These are phyloP conservation scores for Penicillium simplicissimum DNA, from an alignment of 495 filamentous ascomycete genomes.

Conservation along the genomic window DNA sequence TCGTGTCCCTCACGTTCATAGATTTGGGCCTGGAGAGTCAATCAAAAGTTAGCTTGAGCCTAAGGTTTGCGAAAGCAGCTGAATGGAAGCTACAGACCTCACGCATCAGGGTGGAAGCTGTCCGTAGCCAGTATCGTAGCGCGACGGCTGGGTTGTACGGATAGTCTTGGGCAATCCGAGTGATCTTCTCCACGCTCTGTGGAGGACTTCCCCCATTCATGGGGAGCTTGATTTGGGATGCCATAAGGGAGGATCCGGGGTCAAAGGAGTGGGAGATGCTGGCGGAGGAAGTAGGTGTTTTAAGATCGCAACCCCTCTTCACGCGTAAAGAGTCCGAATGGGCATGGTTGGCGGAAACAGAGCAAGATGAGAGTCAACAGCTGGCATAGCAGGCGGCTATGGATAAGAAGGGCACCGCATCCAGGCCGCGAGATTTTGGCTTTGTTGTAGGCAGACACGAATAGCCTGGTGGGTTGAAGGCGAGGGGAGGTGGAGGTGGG, in stretches of 20 bases:
- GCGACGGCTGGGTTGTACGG: slow-evolving; percentile 74
- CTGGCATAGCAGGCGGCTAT: slow-evolving; percentile 18
- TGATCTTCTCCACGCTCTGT: slow-evolving; percentile 72
- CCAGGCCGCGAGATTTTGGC: slow-evolving; percentile 17
- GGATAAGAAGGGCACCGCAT: slow-evolving; percentile 25
- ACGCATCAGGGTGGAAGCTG: slow-evolving; percentile 72
- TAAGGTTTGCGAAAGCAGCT: neutral
- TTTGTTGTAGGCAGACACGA: slow-evolving; percentile 1
- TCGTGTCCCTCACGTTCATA: slow-evolving; percentile 85
- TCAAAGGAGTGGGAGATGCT: neutral
- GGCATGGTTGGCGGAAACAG: slow-evolving; percentile 18
- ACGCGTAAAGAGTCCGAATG: slow-evolving; percentile 13
- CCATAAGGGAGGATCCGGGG: slow-evolving; percentile 23
- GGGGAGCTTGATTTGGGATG: slow-evolving; percentile 25
- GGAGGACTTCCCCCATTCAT: slow-evolving; percentile 42
- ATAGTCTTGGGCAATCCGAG: slow-evolving; percentile 68
- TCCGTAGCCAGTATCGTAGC: slow-evolving; percentile 78
- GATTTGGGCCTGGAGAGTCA: slow-evolving; percentile 60
- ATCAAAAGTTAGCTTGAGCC: slow-evolving; percentile 2
- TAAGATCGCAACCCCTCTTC: slow-evolving; percentile 20
- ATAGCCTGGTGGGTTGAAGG: slow-evolving; percentile 2
- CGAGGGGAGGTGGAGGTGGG: slow-evolving; percentile 12
- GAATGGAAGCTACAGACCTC: slow-evolving; percentile 57
- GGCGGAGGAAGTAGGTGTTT: slow-evolving; percentile 1
- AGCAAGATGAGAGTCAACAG: slow-evolving; percentile 15